Percentiles rank a stretch among this genome's conserved stretches.
These are phyloP conservation scores for Seiridium unicorne DNA, from an alignment of 2,329 filamentous ascomycete genomes.

Conservation along the genomic window DNA sequence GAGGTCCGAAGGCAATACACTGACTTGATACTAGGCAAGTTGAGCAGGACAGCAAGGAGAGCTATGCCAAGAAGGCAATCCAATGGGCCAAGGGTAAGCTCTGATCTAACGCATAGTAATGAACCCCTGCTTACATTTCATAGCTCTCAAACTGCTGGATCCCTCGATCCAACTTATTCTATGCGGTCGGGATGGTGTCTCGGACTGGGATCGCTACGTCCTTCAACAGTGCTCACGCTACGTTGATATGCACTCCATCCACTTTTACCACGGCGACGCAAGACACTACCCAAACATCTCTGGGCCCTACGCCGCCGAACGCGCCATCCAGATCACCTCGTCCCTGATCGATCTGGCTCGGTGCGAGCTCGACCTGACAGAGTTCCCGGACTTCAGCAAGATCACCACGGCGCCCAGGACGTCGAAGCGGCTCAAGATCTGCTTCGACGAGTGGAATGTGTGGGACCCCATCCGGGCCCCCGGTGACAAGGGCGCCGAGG, in stretches of 20 bases:
- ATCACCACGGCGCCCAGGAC: not conserved
- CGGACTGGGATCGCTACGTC: slow-evolving; percentile 71
- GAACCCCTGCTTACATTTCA: not conserved
- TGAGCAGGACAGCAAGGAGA: slow-evolving; percentile 66
- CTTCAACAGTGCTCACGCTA: slow-evolving; percentile 66
- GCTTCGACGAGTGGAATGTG: slow-evolving; percentile 85
- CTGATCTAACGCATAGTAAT: not conserved
- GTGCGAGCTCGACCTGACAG: slow-evolving; percentile 60
- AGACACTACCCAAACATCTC: slow-evolving; percentile 6
- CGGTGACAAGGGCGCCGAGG: slow-evolving; percentile 70
- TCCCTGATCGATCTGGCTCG: slow-evolving; percentile 71
- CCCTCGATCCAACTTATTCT: slow-evolving; percentile 69
- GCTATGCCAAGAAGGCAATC: slow-evolving; percentile 66
- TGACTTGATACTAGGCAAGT: slow-evolving; percentile 31
- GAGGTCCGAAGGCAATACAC: not conserved
- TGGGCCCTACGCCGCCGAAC: slow-evolving; percentile 54
- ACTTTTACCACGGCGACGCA: slow-evolving; percentile 53
- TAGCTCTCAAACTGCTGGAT: slow-evolving; percentile 66
- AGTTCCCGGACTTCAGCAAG: slow-evolving; percentile 44
- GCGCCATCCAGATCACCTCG: slow-evolving; percentile 69
- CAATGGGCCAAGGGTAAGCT: slow-evolving; percentile 63
- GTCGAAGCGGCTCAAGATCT: slow-evolving; percentile 56
- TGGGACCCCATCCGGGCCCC: slow-evolving; percentile 74
- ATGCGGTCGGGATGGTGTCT: slow-evolving; percentile 69
- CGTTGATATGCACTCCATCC: slow-evolving; percentile 80